A percentile compares a stretch with the other conserved stretches of the same genome.
Evolutionary conservation across 352 stramenopile genomes (phyloP).

Genomic region (Poterioochromonas sp.): DNA sequence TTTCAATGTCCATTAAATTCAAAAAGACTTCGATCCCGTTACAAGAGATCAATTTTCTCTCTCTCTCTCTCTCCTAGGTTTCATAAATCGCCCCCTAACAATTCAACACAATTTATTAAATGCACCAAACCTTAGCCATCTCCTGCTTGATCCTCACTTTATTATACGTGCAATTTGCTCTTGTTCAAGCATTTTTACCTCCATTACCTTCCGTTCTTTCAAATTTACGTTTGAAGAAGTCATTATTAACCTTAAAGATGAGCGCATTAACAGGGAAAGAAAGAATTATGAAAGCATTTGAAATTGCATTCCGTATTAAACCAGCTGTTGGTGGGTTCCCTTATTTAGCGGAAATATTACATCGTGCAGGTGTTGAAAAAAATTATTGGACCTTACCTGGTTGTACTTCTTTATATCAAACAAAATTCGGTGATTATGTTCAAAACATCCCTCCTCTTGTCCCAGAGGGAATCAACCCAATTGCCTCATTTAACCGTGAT

Average conservation of each 20-base stretch:
- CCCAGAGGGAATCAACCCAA: neutral
- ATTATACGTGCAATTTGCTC: too few species aligned
- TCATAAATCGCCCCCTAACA: too few species aligned
- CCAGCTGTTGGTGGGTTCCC: neutral
- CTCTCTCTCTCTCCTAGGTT: too few species aligned
- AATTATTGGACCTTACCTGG: neutral
- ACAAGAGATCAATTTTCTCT: too few species aligned
- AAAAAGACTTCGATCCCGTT: too few species aligned
- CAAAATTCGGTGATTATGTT: neutral
- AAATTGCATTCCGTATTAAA: neutral
- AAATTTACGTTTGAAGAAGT: too few species aligned
- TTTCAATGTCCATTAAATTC: too few species aligned
- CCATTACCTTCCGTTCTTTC: too few species aligned
- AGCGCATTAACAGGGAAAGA: neutral
- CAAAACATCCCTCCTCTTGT: neutral
- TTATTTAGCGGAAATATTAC: neutral
- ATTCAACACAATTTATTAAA: too few species aligned
- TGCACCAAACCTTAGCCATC: too few species aligned
- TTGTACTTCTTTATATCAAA: neutral
- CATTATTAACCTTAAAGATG: neutral
- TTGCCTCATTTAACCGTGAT: neutral
- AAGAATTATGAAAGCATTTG: neutral
- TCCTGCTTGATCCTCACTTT: too few species aligned
- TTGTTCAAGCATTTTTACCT: too few species aligned
- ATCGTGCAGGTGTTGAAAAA: neutral